Base-by-base conservation (phyloP, 768 basidiomycete species). In the Lactarius trivialis region DNA sequence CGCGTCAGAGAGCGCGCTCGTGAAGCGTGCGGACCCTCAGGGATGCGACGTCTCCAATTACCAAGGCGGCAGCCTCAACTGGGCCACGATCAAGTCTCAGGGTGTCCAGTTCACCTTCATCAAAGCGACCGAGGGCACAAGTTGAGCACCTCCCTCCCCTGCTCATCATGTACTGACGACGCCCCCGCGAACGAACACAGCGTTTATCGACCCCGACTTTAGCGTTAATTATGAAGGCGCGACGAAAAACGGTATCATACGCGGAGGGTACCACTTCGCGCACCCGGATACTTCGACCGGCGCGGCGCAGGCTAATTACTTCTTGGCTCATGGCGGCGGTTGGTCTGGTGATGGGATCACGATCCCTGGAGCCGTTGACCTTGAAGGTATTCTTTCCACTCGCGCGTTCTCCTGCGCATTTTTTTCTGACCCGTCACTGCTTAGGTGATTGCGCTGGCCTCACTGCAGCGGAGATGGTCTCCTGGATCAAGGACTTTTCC, bases 91-190 rank as follows among this genome's bases (percentile, higher is more conserved):
- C 63, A 77, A 74, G 63, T 69, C 76, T 11, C 81, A 81, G 61
- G 85, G 82, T 3, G 70, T 85, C 34, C 60, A 74, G 14, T 87
- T 85, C 66, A 82, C 74, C 4, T 86, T 78, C 68, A 85, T 87
- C 78, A 87, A 87, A 69, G 85, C 85, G 11, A 87, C 85, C 3
- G 85, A 87, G 69, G 81, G 81, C 9, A 83, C 76, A n/a, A 68
- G 82, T 83, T 48, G 33, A 54, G 33, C 21, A 11, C 12, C 3
- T 15, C 11, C 49, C n/a, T 8, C 43, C 21, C 21, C 43, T 41
- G n/a, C 21, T 11, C 9, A 19, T 43, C 9, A 3, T 21, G 12
- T 21, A 7, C n/a, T 45, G 11, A 45, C n/a, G 43, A 45, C 11
- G 21, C 43, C 24, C 4, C 5, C 19, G 8, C 7, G 19, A 41